phyloP scores from a whole-genome alignment of 2,329 filamentous ascomycete genomes.

The Pseudogymnoascus sp. region DNA sequence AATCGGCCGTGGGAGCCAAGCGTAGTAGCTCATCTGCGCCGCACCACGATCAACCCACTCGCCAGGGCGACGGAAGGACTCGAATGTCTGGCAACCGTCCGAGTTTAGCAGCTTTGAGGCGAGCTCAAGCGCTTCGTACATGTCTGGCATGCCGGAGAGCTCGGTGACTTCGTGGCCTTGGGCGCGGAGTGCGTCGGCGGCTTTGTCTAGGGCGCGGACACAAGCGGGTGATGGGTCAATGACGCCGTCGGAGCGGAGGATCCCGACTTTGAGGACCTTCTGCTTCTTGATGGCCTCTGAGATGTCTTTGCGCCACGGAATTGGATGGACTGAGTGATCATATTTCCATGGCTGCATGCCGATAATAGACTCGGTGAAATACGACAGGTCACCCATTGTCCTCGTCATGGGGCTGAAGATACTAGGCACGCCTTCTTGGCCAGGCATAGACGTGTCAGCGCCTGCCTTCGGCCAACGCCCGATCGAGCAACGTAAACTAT shows the following conservation, averaged over 20 bases:
- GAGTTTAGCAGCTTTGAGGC: slow-evolving; percentile 75
- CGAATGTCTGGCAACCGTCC: slow-evolving; percentile 75
- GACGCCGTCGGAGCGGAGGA: slow-evolving; percentile 72
- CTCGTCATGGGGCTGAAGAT: slow-evolving; percentile 91
- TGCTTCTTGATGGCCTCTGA: slow-evolving; percentile 51
- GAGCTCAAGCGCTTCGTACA: slow-evolving; percentile 66
- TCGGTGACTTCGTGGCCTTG: slow-evolving; percentile 69
- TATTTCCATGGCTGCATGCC: slow-evolving; percentile 82
- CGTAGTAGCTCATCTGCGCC: slow-evolving; percentile 63
- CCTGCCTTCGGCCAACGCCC: slow-evolving; percentile 85
- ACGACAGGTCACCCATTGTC: slow-evolving; percentile 71
- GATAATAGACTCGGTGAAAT: slow-evolving; percentile 73
- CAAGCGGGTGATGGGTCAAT: slow-evolving; percentile 84
- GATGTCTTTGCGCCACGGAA: slow-evolving; percentile 63
- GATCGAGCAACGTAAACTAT: slow-evolving; percentile 76
- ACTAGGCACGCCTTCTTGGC: slow-evolving; percentile 80
- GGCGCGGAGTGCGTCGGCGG: slow-evolving; percentile 56
- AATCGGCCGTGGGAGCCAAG: slow-evolving; percentile 61
- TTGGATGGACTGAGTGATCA: slow-evolving; percentile 74
- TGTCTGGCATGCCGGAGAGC: slow-evolving; percentile 49
- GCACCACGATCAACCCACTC: slow-evolving; percentile 77
- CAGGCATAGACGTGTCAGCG: slow-evolving; percentile 79
- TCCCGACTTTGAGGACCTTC: slow-evolving; percentile 59
- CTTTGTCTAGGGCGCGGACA: slow-evolving; percentile 61
- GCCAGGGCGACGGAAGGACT: slow-evolving; percentile 63